phyloP scores from a whole-genome alignment of 2,329 filamentous ascomycete species.

The Colletotrichum kahawae region DNA sequence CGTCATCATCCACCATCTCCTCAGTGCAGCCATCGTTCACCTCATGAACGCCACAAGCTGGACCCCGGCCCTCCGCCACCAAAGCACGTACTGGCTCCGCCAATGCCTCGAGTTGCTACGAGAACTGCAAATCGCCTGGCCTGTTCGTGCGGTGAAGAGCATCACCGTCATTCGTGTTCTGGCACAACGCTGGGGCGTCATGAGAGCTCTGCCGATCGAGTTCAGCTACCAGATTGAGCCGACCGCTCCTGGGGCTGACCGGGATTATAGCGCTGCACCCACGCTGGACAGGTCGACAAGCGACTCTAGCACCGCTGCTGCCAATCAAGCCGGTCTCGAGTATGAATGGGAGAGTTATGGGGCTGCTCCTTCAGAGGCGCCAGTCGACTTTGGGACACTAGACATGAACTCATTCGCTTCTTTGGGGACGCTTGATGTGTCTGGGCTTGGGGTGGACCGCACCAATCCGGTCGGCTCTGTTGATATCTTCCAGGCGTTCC shows the following conservation, averaged over 20 bases:
- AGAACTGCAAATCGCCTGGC: not conserved
- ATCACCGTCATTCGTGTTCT: conserved; percentile 6
- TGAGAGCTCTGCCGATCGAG: conserved; percentile 10
- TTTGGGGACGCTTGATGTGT: not conserved
- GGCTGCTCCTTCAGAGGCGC: not conserved
- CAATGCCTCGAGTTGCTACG: conserved; percentile 19
- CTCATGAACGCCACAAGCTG: conserved; percentile 22
- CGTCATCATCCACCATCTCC: conserved; percentile 21
- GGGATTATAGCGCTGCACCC: not conserved
- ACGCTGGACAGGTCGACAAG: not conserved
- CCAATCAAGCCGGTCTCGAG: not conserved
- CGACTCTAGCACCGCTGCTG: not conserved
- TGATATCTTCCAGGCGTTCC: not conserved
- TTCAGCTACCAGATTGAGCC: not conserved
- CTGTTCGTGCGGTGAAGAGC: not conserved
- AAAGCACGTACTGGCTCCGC: conserved; percentile 22
- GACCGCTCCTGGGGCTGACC: not conserved
- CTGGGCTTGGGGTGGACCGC: not conserved
- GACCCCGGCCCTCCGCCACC: conserved; percentile 9
- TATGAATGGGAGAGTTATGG: conserved; percentile 7
- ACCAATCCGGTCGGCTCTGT: not conserved
- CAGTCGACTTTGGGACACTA: not conserved
- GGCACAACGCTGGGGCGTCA: conserved; percentile 9
- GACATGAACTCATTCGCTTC: not conserved
- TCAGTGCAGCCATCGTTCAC: conserved; percentile 22